phyloP scores from a whole-genome alignment of 2,329 filamentous ascomycete species.

The Aspergillus pseudonomiae region DNA sequence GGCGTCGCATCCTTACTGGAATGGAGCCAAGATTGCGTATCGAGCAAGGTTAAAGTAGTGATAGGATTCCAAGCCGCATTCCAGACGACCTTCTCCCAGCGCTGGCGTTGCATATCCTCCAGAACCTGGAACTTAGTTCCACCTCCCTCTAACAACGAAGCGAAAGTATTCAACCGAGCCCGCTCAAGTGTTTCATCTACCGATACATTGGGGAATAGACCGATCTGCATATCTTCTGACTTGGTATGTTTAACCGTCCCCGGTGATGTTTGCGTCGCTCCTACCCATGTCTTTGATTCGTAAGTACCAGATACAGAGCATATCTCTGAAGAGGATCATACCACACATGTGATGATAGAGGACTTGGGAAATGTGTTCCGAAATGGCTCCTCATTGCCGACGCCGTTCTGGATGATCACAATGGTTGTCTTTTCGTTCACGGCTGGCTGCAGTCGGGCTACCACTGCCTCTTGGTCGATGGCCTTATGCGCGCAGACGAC shows the following conservation, averaged over 20 bases:
- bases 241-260: slow-evolving; percentile 55
- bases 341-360: slow-evolving; percentile 45
- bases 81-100: slow-evolving; percentile 49
- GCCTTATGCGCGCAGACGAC: slow-evolving; percentile 47
- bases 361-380: slow-evolving; percentile 33
- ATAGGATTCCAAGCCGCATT: slow-evolving; percentile 47
- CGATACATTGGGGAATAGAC: slow-evolving; percentile 50
- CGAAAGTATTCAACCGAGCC: slow-evolving; percentile 45
- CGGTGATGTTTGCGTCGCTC: slow-evolving; percentile 54
- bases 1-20: slow-evolving; percentile 44
- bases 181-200: slow-evolving; percentile 37
- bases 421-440: slow-evolving; percentile 43
- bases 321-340: slow-evolving; percentile 33
- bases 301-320: neutral
- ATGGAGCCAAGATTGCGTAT: slow-evolving; percentile 47
- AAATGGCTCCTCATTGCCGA: slow-evolving; percentile 46
- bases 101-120: slow-evolving; percentile 40
- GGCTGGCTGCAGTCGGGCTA: slow-evolving; percentile 37
- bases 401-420: slow-evolving; percentile 46
- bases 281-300: slow-evolving; percentile 46
- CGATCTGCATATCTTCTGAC: slow-evolving; percentile 59
- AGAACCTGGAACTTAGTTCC: slow-evolving; percentile 42
- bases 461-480: slow-evolving; percentile 45
- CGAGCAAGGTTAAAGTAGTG: slow-evolving; percentile 47
- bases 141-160: slow-evolving; percentile 44